Evolutionary conservation across 2,329 filamentous ascomycete species (phyloP).

Genomic region (Trichocomaceae sp.): DNA sequence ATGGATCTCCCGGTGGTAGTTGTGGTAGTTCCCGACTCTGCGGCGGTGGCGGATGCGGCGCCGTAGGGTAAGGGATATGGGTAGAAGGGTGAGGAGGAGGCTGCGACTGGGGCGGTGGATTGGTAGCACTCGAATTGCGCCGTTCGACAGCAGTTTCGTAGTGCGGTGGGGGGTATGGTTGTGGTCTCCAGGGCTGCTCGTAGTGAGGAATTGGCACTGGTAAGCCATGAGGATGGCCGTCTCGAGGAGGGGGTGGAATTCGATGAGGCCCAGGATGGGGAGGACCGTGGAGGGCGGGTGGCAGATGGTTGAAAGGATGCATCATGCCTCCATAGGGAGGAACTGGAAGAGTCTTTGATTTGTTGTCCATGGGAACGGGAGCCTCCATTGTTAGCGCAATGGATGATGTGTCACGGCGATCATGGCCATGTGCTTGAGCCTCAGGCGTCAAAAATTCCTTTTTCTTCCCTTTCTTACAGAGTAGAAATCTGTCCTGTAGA

Average conservation of each 20-base stretch:
- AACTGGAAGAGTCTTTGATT: conserved; percentile 20
- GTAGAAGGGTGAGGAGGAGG: conserved; percentile 12
- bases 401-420: conserved; percentile 14
- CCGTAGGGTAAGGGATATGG: conserved; percentile 21
- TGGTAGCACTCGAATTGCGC: conserved; percentile 21
- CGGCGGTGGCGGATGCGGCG: conserved; percentile 1
- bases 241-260: conserved; percentile 15
- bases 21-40: conserved; percentile 31
- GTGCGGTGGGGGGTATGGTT: conserved; percentile 24
- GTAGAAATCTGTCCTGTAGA: not conserved
- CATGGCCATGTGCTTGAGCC: conserved; percentile 16
- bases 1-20: conserved; percentile 27
- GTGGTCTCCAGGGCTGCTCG: conserved; percentile 28
- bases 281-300: conserved; percentile 8
- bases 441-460: not conserved
- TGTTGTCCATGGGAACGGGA: conserved; percentile 22
- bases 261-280: conserved; percentile 6
- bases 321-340: conserved; percentile 19
- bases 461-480: too few species aligned
- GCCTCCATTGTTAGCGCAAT: conserved; percentile 22
- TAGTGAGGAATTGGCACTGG: conserved; percentile 21
- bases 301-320: conserved; percentile 23
- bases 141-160: conserved; percentile 27
- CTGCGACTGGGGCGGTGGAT: conserved; percentile 12
- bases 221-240: conserved; percentile 25